These are phyloP conservation scores for Ramaria rubella DNA, from an alignment of 768 basidiomycete genomes.

Conservation along the genomic window DNA sequence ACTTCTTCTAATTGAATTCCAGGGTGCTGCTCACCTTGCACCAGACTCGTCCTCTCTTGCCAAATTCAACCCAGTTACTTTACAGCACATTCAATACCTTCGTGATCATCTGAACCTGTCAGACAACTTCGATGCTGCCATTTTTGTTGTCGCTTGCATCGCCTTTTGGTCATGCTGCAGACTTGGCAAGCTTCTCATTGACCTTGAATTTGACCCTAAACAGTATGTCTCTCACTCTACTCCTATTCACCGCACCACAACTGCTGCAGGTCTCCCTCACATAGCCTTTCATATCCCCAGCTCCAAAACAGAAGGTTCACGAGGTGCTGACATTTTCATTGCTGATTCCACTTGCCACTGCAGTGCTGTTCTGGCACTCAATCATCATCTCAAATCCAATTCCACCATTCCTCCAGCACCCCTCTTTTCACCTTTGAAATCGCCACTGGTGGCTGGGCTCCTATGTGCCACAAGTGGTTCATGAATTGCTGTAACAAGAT, in stretches of 20 bases:
- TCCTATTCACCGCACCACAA: neutral
- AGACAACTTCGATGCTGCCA: conserved; percentile 26
- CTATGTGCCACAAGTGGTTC: conserved; percentile 43
- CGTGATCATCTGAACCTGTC: conserved; percentile 18
- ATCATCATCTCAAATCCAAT: neutral
- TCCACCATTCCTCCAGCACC: neutral
- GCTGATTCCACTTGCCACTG: neutral
- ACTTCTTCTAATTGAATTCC: neutral
- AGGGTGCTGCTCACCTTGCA: conserved; percentile 9
- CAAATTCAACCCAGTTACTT: conserved; percentile 28
- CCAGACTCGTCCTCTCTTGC: conserved; percentile 15
- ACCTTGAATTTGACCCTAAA: neutral
- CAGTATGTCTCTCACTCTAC: neutral
- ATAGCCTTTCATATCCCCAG: neutral
- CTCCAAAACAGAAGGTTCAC: neutral
- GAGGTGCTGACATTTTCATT: neutral
- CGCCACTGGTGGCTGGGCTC: conserved; percentile 34
- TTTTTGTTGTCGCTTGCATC: conserved; percentile 29
- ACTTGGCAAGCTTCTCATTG: conserved; percentile 15
- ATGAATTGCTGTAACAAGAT: neutral
- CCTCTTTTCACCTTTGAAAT: conserved; percentile 17
- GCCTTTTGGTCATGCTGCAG: conserved; percentile 32
- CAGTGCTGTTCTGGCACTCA: neutral
- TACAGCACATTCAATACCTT: conserved; percentile 27
- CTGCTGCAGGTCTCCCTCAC: neutral